A percentile compares a stretch with the other conserved stretches of the same genome.
Evolutionary conservation across 2,329 filamentous ascomycete species (phyloP).

Genomic region (Trichoderma breve): DNA sequence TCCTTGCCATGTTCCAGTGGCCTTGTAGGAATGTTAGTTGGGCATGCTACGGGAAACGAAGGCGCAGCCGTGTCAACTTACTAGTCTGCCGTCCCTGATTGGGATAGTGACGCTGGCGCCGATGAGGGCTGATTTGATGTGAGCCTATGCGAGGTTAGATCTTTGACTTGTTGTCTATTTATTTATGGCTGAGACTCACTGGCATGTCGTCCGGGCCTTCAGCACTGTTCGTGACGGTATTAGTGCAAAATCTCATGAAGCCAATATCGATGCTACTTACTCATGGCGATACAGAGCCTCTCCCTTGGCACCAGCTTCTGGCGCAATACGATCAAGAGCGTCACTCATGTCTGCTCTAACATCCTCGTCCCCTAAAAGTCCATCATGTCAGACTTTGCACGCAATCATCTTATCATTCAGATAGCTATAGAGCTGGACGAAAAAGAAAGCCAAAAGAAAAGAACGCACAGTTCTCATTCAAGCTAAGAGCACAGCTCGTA

Average conservation of each 20-base stretch:
- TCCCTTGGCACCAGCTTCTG: slow-evolving; percentile 69
- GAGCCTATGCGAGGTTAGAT: slow-evolving; percentile 54
- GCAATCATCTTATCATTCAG: neutral
- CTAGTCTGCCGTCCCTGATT: slow-evolving; percentile 80
- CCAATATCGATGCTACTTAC: slow-evolving; percentile 27
- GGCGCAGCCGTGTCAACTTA: slow-evolving; percentile 35
- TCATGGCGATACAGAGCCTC: slow-evolving; percentile 75
- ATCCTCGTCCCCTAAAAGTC: slow-evolving; percentile 59
- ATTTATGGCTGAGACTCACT: slow-evolving; percentile 40
- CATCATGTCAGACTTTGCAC: neutral
- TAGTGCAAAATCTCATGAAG: neutral
- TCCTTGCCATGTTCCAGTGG: slow-evolving; percentile 73
- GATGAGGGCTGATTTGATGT: slow-evolving; percentile 87
- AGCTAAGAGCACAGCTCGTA: slow-evolving; percentile 81
- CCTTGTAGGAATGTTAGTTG: slow-evolving; percentile 34
- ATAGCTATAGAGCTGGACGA: neutral
- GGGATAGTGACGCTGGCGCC: slow-evolving; percentile 89
- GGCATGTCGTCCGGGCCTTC: slow-evolving; percentile 96
- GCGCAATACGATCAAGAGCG: slow-evolving; percentile 85
- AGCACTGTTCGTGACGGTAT: slow-evolving; percentile 47
- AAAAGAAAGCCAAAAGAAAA: too few relatives aligned
- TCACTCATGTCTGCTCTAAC: slow-evolving; percentile 94
- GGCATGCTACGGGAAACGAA: neutral
- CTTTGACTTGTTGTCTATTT: too few relatives aligned
- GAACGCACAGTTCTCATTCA: slow-evolving; percentile 80